Evolutionary conservation across 1,139 yeast genomes (phyloP), one percentile per base, ranked within the genome.

Genomic region (Blastobotrys ciferrii): DNA sequence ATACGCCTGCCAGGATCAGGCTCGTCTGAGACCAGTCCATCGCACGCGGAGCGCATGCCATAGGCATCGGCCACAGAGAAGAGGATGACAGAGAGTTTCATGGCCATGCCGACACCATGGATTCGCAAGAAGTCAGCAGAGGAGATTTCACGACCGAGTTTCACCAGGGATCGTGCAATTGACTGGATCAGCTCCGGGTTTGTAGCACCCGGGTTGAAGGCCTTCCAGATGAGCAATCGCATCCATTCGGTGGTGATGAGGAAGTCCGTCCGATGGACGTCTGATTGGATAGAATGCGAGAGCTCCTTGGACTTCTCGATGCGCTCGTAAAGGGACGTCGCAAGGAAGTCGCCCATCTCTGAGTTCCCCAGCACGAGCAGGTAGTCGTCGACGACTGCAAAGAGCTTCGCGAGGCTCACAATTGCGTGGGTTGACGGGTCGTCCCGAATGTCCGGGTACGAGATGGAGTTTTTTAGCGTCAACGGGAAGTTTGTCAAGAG

Each of bases 61-160:
- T 43, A 45, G n/a, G 41, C 32, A n/a, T 51, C 52, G 9, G 47
- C 35, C 38, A 47, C n/a, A 4, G 49, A 14, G 11, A 33, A 20
- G 33, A 51, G 38, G 14, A 54, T 51, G 14, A 51, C 52, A 7
- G 49, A 39, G 28, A 53, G 48, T 37, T 53, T 53, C 56, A 53
- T 53, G n/a, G 53, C 53, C 55, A 53, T 53, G 2, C 57, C 57
- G 17, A 48, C 45, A 2, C 57, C 57, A 37, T 52, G 56, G 14
- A 53, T 45, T 18, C 48, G 45, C 20, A 53, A 41, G 20, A 47
- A 47, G 38, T 44, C 42, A 15, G 41, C 42, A 2, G 54, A 37
- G 12, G 47, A 15, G 12, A 32, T 35, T 18, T 30, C 30, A 7
- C 48, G 44, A 7, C 49, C 40, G n/a, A 20, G 17, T n/a, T 32